These are phyloP conservation scores for Begonia peltatifolia DNA, from an alignment of 306 rosid genomes.

Conservation along the genomic window DNA sequence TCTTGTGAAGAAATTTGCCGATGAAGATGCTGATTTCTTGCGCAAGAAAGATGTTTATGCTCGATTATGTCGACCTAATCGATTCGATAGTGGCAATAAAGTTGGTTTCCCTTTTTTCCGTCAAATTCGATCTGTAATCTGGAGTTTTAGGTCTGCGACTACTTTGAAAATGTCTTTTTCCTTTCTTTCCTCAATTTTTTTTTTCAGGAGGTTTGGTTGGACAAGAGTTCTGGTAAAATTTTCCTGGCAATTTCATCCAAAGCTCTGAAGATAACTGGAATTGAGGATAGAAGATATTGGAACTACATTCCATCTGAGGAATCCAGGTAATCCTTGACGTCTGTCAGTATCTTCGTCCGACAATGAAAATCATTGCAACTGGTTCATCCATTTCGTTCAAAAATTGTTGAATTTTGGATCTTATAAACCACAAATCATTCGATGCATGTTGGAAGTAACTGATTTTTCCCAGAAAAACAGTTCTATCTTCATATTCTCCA, in stretches of 20 bases:
- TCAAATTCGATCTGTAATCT: not conserved
- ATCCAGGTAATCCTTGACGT: conserved; percentile 45
- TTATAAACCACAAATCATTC: too few relatives aligned
- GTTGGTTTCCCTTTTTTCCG: conserved; percentile 14
- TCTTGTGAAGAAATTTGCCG: conserved; percentile 23
- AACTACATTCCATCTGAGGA: conserved; percentile 55
- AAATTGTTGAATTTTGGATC: not conserved
- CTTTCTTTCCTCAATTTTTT: not conserved
- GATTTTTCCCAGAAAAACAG: too few relatives aligned
- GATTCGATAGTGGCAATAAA: conserved; percentile 42
- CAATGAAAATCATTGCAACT: not conserved
- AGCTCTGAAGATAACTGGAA: conserved; percentile 68
- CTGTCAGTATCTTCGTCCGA: not conserved
- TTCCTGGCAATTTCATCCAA: conserved; percentile 52
- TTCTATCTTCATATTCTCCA: too few relatives aligned
- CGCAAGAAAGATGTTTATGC: conserved; percentile 52
- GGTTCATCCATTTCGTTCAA: too few relatives aligned
- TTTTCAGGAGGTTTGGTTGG: conserved; percentile 56
- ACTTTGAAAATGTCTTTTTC: not conserved
- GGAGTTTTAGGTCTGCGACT: too few relatives aligned
- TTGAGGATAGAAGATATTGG: conserved; percentile 91
- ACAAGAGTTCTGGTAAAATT: conserved; percentile 42
- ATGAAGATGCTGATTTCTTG: conserved; percentile 6
- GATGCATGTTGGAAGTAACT: not conserved
- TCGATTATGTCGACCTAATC: conserved; percentile 33